Evolutionary conservation across 2,329 filamentous ascomycete species (phyloP), one percentile per base, ranked within the genome.

Genomic region (Exophiala phaeomuriformis): DNA sequence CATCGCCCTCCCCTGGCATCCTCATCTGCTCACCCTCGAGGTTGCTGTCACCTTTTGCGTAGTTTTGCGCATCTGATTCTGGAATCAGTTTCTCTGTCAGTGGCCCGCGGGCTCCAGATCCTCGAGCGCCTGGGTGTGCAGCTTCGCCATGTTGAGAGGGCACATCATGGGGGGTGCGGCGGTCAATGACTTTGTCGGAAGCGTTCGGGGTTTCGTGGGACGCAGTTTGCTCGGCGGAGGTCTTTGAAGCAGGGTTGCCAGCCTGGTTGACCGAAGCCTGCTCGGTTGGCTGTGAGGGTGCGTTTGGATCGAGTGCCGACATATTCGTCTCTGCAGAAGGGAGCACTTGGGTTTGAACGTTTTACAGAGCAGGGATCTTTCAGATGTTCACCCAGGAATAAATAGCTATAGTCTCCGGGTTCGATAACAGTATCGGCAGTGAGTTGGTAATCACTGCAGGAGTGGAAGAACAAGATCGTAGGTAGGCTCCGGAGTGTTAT

Each of bases 1-100:
- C 61, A 3, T 68, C 65, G 9, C 65, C 65, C 33, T 67, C 64
- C 6, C 60, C 64, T 7, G 57, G 47, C 29, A 61, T 59, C 27
- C 64, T 59, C 62, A 67, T 68, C 57, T 67, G 66, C 47, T 66
- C 63, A 49, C 65, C 65, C 19, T 65, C 64, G 8, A 63, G 53
- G 31, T 63, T 60, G 37, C 58, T 56, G 28, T 62, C 55, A 2
- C 51, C 49, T 3, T 58, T 48, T 35, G 54, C 41, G 41, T 59
- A 57, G 33, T 53, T 52, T 12, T 61, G 54, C 9, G 44, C 42
- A 33, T 59, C 56, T 19, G 57, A 63, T 36, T 52, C 48, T 6
- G 58, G 48, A 39, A 59, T 51, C 2, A 35, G 33, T 41, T 56
- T 61, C 49, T 62, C 59, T 19, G 58, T 61, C 8, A 60, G 48